Percentiles rank a stretch among this genome's conserved stretches.
These are phyloP conservation scores for Telopea speciosissima DNA, from an alignment of 177 flowering plant genomes.

Conservation along the genomic window DNA sequence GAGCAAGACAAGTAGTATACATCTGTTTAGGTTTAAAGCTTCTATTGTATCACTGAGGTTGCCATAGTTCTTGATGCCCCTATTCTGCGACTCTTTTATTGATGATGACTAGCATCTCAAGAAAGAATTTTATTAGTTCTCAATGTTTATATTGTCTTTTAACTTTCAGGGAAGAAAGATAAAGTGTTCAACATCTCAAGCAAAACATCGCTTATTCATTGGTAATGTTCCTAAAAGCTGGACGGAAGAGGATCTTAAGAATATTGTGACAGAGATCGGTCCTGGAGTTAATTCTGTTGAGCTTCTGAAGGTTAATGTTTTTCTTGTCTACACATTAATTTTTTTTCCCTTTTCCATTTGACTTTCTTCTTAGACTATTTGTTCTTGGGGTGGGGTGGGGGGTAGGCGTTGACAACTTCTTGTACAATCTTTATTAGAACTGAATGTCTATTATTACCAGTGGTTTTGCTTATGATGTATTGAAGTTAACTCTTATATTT, in stretches of 20 bases:
- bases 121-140: neutral
- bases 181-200: conserved; percentile 85
- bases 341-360: neutral
- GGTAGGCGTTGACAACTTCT: too few species aligned
- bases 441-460: too few species aligned
- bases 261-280: conserved; percentile 55
- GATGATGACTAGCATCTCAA: neutral
- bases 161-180: conserved; percentile 63
- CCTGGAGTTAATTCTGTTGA: conserved; percentile 79
- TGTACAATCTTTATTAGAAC: too few species aligned
- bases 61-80: neutral
- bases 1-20: neutral
- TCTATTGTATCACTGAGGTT: neutral
- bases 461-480: too few species aligned
- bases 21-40: neutral
- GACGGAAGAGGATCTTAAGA: conserved; percentile 69
- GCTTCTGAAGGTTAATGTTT: conserved; percentile 59
- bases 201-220: conserved; percentile 80
- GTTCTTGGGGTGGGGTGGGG: too few species aligned
- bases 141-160: neutral
- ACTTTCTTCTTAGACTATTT: too few species aligned
- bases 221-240: conserved; percentile 89
- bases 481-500: too few species aligned
- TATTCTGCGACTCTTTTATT: neutral
- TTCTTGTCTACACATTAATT: neutral